These are phyloP conservation scores for Penicillium nucicola DNA, from an alignment of 495 filamentous ascomycete genomes.

Conservation along the genomic window DNA sequence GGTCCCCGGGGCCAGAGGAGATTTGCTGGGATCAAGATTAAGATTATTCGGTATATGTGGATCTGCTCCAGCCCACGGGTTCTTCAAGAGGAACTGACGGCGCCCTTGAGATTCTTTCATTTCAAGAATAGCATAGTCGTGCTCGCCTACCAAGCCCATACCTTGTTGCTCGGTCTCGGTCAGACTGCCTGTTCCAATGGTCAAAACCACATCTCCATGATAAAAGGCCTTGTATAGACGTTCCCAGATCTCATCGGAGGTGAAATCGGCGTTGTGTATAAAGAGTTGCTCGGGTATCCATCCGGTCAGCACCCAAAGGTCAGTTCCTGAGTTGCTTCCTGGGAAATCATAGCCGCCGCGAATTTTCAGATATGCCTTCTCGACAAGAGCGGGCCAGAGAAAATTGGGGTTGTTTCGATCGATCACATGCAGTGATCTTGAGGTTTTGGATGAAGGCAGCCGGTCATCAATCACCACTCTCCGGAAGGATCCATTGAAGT, in stretches of 20 bases:
- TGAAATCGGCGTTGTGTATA: slow-evolving; percentile 76
- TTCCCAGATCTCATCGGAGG: slow-evolving; percentile 71
- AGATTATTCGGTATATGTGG: slow-evolving; percentile 13
- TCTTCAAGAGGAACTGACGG: slow-evolving; percentile 79
- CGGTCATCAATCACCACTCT: slow-evolving; percentile 87
- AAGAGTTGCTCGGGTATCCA: slow-evolving; percentile 98
- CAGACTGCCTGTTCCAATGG: slow-evolving; percentile 84
- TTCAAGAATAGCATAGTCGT: slow-evolving; percentile 91
- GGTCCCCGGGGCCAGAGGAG: slow-evolving; percentile 55
- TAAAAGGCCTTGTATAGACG: slow-evolving; percentile 72
- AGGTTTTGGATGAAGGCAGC: slow-evolving; percentile 74
- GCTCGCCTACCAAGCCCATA: slow-evolving; percentile 79
- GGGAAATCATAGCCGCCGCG: slow-evolving; percentile 97
- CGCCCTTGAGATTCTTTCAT: slow-evolving; percentile 64
- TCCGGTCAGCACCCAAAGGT: slow-evolving; percentile 84
- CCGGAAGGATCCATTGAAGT: slow-evolving; percentile 92
- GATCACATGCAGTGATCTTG: slow-evolving; percentile 77
- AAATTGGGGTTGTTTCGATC: slow-evolving; percentile 74
- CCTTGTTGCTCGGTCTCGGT: slow-evolving; percentile 68
- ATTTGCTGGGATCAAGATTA: slow-evolving; percentile 4
- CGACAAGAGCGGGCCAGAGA: slow-evolving; percentile 89
- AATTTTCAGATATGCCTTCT: slow-evolving; percentile 98
- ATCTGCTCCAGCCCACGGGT: slow-evolving; percentile 84
- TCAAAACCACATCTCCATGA: slow-evolving; percentile 79
- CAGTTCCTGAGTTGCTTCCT: slow-evolving; percentile 95